Base-by-base conservation (phyloP, 352 stramenopile genomes). In the Globisporangium mamillatum region DNA sequence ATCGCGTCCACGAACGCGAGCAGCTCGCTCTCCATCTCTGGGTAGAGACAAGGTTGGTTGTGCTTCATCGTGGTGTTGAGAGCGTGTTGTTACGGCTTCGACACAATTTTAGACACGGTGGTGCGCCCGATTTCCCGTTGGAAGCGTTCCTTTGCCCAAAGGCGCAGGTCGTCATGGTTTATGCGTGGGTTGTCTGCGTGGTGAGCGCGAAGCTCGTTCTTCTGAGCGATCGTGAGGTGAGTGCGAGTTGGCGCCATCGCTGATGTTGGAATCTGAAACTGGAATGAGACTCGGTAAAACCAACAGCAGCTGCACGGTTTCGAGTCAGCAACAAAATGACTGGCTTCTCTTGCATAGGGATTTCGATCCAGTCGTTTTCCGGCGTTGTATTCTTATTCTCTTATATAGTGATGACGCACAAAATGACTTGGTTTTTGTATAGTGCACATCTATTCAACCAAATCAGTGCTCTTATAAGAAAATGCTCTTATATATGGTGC, bases 161-260 rank as follows among this genome's bases (percentile, higher is more conserved):
- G 50, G 50, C 50, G 50, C 50, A 56, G n/a, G 22, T 56, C 50
- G 50, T 56, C 50, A 29, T 56, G 50, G 50, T 20, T 56, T 22
- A 56, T 56, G 50, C 50, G 50, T 56, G 50, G 50, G 50, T 56
- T 56, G 22, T 56, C 22, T 9, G 50, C 50, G 50, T 56, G n/a
- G 50, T 32, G n/a, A 29, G 50, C n/a, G 50, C 2, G 50, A 56
- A 32, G n/a, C 50, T 56, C 50, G 22, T 56, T 56, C 50, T 56
- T 56, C 22, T 56, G 50, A 56, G 50, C 50, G 50, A 56, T 29
- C 50, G 50, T 56, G n/a, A 56, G 50, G 50, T 56, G 50, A 29
- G n/a, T 56, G n/a, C 50, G 6, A 27, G 50, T 56, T 7, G 50
- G 50, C 50, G 50, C 5, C 50, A 56, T 56, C 50, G 20, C n/a